phyloP scores from a whole-genome alignment of 2,329 filamentous ascomycete species.

The Lachnellula hyalina region DNA sequence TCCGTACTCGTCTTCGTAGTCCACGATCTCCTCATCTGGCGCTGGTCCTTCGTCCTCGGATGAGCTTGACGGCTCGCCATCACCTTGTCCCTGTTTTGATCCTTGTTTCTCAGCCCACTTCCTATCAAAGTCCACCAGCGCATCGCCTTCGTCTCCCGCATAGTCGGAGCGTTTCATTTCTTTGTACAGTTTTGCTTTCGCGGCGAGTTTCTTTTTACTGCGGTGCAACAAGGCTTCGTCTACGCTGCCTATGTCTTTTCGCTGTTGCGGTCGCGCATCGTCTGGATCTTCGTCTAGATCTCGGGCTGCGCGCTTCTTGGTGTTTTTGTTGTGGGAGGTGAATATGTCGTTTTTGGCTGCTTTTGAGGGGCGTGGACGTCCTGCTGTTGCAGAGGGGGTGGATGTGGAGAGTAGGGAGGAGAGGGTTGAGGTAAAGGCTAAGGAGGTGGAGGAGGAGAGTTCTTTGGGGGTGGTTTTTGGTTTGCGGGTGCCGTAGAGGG shows the following conservation, averaged over 20 bases:
- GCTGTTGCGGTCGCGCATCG: constrained; percentile 39
- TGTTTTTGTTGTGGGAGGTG: constrained; percentile 56
- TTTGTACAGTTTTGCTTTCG: constrained; percentile 83
- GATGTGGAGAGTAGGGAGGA: constrained; percentile 69
- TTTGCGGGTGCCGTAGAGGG: constrained; percentile 72
- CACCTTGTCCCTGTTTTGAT: constrained; percentile 44
- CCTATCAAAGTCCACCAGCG: constrained; percentile 86
- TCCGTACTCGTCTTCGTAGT: constrained; percentile 90
- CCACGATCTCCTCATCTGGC: constrained; percentile 56
- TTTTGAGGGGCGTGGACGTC: constrained; percentile 49
- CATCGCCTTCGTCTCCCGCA: constrained; percentile 55
- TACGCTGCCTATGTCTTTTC: constrained; percentile 53
- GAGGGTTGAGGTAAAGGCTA: constrained; percentile 86
- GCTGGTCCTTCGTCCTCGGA: constrained; percentile 52
- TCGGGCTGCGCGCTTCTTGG: constrained; percentile 56
- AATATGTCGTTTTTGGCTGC: constrained; percentile 63
- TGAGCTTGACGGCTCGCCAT: constrained; percentile 44
- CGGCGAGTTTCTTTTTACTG: constrained; percentile 76
- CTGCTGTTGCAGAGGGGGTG: constrained; percentile 36
- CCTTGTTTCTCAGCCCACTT: constrained; percentile 67
- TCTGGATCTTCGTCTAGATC: constrained; percentile 46
- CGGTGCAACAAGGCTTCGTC: constrained; percentile 53
- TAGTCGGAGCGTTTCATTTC: constrained; percentile 89
- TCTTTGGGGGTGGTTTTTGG: constrained; percentile 63
- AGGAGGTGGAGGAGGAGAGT: constrained; percentile 64